Evolutionary conservation across 306 rosid genomes (phyloP), one percentile per base, ranked within the genome.

Genomic region (Adenanthera pavonina): DNA sequence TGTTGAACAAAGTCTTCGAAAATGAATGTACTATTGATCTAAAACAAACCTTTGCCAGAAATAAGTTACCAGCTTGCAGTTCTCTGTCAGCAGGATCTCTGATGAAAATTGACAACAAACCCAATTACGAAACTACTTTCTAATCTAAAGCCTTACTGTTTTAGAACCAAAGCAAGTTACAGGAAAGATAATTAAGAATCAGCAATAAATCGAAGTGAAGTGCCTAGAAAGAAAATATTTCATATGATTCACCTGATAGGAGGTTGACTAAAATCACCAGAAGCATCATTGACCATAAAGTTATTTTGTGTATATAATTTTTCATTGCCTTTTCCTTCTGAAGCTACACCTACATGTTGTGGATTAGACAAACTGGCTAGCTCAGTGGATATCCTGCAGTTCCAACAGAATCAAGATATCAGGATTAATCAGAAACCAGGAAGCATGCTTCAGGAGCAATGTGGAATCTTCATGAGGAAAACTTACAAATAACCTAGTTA

Each of bases 311-410:
- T 75, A 75, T 74, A 80, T 73, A 90, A 11, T 81, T 79, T 81
- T 17, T 94, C 97, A 56, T 83, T 88, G 92, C 85, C 84, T 88
- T 85, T 90, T 84, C 85, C 89, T 74, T 91, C 93, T 77, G 90
- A 92, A 86, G 84, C 88, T 38, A 80, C 57, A 84, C 86, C 84
- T 71, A 72, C 79, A 54, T 84, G 87, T 84, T 92, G 97, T 77
- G 91, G 95, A 90, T 83, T 76, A 57, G 95, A 82, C 71, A 86
- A 74, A 83, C 85, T 89, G 40, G 81, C 86, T 71, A 90, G 76
- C 80, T 95, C 98, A 8, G 94, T 92, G 72, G 98, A 89, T 33
- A 92, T 86, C 92, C 98, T 95, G 95, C 86, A 67, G 60, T 79
- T 86, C 53, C 25, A 83, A 70, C 4, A 34, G 65, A 59, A 64